Percentiles rank a stretch among this genome's conserved stretches.
Evolutionary conservation across 371 early-diverging fungal species (phyloP).

Genomic region (Rhizomucor miehei): DNA sequence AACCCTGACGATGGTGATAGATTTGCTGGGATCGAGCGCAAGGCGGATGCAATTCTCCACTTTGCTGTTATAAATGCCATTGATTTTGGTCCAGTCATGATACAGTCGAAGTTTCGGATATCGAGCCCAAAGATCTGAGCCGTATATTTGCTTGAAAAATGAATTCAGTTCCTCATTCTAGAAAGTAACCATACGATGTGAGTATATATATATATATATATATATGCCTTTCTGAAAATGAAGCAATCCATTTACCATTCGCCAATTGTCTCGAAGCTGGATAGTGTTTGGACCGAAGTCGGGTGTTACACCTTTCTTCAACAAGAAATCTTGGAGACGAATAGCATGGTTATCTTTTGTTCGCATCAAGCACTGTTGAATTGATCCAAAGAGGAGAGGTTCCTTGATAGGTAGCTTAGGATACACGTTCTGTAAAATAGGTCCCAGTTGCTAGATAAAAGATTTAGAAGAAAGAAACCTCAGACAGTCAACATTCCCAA

Average conservation of each 20-base stretch:
- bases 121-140: constrained; percentile 36
- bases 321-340: constrained; percentile 24
- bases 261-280: constrained; percentile 58
- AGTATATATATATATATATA: too few relatives aligned
- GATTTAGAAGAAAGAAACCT: background rate
- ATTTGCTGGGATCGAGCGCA: constrained; percentile 34
- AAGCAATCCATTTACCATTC: too few relatives aligned
- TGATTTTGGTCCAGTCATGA: constrained; percentile 15
- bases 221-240: too few relatives aligned
- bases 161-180: constrained; percentile 51
- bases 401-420: constrained; percentile 28
- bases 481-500: background rate
- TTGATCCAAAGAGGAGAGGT: constrained; percentile 51
- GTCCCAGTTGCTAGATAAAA: constrained; percentile 48
- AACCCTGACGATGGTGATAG: constrained; percentile 43
- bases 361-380: constrained; percentile 59
- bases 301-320: constrained; percentile 28
- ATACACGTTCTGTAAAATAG: constrained; percentile 48
- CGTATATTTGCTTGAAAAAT: constrained; percentile 56
- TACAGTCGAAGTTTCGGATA: constrained; percentile 22
- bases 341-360: constrained; percentile 37
- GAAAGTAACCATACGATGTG: background rate
- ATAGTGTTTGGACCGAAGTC: constrained; percentile 57
- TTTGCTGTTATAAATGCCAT: constrained; percentile 5
- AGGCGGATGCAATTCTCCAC: constrained; percentile 17